Base-by-base conservation (phyloP, 2,329 filamentous ascomycete species). In the Microcyclospora pomicola region DNA sequence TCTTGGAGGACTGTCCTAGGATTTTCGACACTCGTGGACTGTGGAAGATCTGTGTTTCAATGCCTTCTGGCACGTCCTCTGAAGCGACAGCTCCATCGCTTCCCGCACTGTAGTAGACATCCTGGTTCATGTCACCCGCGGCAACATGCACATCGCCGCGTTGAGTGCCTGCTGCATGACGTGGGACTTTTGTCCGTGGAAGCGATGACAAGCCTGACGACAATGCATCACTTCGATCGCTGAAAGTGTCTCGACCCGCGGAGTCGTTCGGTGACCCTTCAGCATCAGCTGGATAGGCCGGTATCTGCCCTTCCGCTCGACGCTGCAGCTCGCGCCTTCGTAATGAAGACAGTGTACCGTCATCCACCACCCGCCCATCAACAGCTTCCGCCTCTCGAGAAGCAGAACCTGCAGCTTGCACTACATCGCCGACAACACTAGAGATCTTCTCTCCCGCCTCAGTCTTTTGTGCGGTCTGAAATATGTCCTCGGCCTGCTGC, bases 111-210 rank as follows among this genome's bases (percentile, higher is more conserved):
- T 42, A 19, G 44, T 71, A 76, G 1, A 71, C 66, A 53, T 76
- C 72, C 37, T 69, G 62, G 45, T 77, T 73, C 38, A 75, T 58
- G 4, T 54, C 54, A 16, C 60, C 56, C 41, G 64, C 59, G 27
- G 59, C 45, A 31, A 66, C 57, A 37, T 62, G 55, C 15, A 58
- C 54, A 32, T 62, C 58, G 30, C 58, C 59, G 31, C 54, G 59
- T 50, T 74, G 69, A 3, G 53, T 53, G 38, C 64, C 59, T 42
- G 65, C 68, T 11, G 64, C 59, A 38, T 65, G 56, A 42, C 68
- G 66, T 1, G 75, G 75, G 39, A 79, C 60, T 46, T 73, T 73
- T 6, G 67, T 59, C 34, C 64, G 61, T 9, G 75, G 72, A 24
- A 73, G 53, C 6, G 71, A 67, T 3, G 72, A 73, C 7, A 68